Evolutionary conservation across 1,139 yeast species (phyloP), one percentile per base, ranked within the genome.

Genomic region (Scheffersomyces stambukii): DNA sequence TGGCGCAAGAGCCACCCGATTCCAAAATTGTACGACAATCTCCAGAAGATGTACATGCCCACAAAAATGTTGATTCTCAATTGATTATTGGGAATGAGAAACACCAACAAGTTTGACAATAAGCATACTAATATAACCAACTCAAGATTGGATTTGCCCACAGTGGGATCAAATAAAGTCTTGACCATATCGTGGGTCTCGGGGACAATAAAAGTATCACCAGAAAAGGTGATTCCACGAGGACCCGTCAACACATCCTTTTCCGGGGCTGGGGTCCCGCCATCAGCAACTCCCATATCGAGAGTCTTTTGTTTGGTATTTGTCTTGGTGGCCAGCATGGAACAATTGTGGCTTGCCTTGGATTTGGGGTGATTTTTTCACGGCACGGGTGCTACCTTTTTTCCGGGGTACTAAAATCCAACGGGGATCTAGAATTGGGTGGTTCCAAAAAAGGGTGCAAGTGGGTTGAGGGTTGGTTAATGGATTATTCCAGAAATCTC

Each of bases 141-240:
- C 48, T 85, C 95, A 29, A 80, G 70, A 33, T 74, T 57, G 1
- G 91, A 79, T 51, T 85, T 86, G 29, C 74, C 68, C 29, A 83
- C 57, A 3, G 79, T 67, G 2, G 95, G 95, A 56, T 84, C 93
- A 45, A 85, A 78, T 29, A 85, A 60, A 1, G 93, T 80, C 41
- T 86, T 70, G 19, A 85, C 83, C 94, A 85, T 84, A 50, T 85
- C 95, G 46, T 81, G 83, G 15, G 95, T 85, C 42, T 75, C 75
- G 2, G 95, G 95, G 5, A 84, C 91, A 12, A 57, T 53, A 43
- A 84, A 84, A 9, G 68, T 62, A 24, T 55, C 64, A 4, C 73
- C 75, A 9, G 57, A 48, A 34, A 69, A 63, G 17, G 78, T 72
- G 33, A 69, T 64, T 1, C 79, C 80, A 28, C 54, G 60, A 4